Base-by-base conservation (phyloP, 139 green algal species). In the Coelastrella sp. region DNA sequence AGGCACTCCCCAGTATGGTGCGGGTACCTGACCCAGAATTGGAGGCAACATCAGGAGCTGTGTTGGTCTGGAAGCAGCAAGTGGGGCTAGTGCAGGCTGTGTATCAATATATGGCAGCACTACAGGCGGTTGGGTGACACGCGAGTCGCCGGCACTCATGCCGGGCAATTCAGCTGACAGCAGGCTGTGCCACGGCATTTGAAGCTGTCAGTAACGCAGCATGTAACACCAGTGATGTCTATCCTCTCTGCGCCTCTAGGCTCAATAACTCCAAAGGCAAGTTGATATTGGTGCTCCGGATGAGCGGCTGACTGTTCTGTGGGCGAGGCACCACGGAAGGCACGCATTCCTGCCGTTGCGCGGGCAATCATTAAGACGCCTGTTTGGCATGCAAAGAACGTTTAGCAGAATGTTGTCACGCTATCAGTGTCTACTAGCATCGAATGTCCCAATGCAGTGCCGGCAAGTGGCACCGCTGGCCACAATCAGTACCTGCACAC, bases 31-130 rank as follows among this genome's bases (percentile, higher is more conserved):
- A 91, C 59, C 71, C 68, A 60, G 80, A 77, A 8, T 60, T 91
- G 11, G 88, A 75, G 32, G 80, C 80, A 7, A 91, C 88, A 5
- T 88, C 80, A 14, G 64, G 71, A 14, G 88, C 80, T 60, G 65
- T 91, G 22, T 6, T 56, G 57, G 71, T 86, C 6, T 91, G 66
- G 68, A 59, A 73, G 80, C 88, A 91, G 88, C 80, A 89, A 73
- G 5, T 91, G 23, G 80, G n/a, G 68, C 68, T 91, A 16, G 80
- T 91, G 3, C 16, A 83, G 19, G 88, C 16, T 13, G 80, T 81
- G 23, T 86, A 86, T 22, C 60, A 22, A n/a, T 88, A 88, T 68
- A 88, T 88, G 83, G 8, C 13, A 13, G 83, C 83, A 16, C 54
- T 88, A 68, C 83, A 88, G 22, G 47, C 59, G 20, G 32, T 47